Evolutionary conservation across 1,284 basidiomycete species (phyloP).

Genomic region (Cutaneotrichosporon curvatum): DNA sequence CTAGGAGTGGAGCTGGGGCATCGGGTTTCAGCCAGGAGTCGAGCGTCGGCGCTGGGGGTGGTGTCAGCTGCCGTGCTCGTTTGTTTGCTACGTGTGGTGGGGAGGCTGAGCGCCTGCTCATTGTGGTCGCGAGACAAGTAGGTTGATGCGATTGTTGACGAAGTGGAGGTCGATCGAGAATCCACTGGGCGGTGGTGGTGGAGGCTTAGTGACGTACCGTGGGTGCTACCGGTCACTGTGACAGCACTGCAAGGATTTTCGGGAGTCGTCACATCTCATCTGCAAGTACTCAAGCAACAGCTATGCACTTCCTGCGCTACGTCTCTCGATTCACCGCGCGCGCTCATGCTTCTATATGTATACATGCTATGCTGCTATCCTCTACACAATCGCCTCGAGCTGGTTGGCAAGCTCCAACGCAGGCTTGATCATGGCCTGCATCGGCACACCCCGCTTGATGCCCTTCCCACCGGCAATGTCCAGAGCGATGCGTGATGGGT

Average conservation of each 20-base stretch:
- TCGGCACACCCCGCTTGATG: constrained; percentile 32
- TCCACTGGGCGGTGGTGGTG: too few relatives aligned
- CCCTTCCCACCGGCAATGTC: constrained; percentile 26
- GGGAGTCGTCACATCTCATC: too few relatives aligned
- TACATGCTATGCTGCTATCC: constrained; percentile 15
- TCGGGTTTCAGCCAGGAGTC: constrained; percentile 39
- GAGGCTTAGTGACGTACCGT: too few relatives aligned
- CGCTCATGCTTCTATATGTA: constrained; percentile 10
- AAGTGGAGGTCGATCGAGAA: background rate
- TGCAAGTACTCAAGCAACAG: too few relatives aligned
- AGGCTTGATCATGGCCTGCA: constrained; percentile 42
- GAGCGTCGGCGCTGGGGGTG: constrained; percentile 15
- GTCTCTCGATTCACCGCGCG: too few relatives aligned
- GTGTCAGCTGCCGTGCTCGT: constrained; percentile 9
- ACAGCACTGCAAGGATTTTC: too few relatives aligned
- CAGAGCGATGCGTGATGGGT: constrained; percentile 17
- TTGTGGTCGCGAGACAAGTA: background rate
- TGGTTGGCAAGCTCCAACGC: constrained; percentile 42
- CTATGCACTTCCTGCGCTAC: too few relatives aligned
- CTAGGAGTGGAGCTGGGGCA: constrained; percentile 18
- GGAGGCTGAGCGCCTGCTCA: constrained; percentile 4
- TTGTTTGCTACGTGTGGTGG: constrained; percentile 1
- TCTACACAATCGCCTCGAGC: constrained; percentile 46
- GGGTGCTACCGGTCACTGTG: too few relatives aligned
- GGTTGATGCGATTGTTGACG: background rate